Evolutionary conservation across 345 rosid genomes (phyloP).

Genomic region (Populus ilicifolia): DNA sequence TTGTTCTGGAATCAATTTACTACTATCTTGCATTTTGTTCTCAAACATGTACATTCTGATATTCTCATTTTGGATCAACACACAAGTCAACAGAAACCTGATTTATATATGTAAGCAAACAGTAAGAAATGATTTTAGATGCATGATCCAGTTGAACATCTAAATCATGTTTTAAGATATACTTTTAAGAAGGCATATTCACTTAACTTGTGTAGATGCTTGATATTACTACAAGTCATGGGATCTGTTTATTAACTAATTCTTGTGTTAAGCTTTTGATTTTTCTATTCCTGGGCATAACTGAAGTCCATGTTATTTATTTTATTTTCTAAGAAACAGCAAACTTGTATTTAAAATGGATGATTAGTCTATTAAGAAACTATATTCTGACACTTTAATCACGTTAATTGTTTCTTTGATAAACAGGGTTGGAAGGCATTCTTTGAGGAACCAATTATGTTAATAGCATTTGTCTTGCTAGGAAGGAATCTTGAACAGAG

Average conservation of each 20-base stretch:
- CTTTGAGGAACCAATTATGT: constrained; percentile 95
- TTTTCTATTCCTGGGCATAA: background rate
- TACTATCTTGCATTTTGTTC: no score
- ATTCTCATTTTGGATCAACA: no score
- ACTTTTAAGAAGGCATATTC: no score
- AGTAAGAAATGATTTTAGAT: no score
- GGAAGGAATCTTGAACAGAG: constrained; percentile 98
- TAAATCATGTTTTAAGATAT: no score
- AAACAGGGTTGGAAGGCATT: constrained; percentile 95
- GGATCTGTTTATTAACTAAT: background rate
- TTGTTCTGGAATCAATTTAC: no score
- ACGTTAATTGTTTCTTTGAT: constrained; percentile 19
- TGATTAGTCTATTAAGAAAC: constrained; percentile 9
- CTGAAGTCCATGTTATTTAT: background rate
- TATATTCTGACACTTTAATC: constrained; percentile 7
- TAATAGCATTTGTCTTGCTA: constrained; percentile 86
- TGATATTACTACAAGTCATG: no score
- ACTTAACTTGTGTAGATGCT: no score
- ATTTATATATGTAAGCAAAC: no score
- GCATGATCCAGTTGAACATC: no score
- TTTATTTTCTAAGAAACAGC: constrained; percentile 1
- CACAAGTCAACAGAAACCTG: no score
- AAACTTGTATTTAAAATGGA: background rate
- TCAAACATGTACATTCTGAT: no score
- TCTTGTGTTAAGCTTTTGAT: background rate